A percentile compares a stretch with the other conserved stretches of the same genome.
Evolutionary conservation across 371 early-diverging fungal species (phyloP).

Genomic region (Mucor indicus): DNA sequence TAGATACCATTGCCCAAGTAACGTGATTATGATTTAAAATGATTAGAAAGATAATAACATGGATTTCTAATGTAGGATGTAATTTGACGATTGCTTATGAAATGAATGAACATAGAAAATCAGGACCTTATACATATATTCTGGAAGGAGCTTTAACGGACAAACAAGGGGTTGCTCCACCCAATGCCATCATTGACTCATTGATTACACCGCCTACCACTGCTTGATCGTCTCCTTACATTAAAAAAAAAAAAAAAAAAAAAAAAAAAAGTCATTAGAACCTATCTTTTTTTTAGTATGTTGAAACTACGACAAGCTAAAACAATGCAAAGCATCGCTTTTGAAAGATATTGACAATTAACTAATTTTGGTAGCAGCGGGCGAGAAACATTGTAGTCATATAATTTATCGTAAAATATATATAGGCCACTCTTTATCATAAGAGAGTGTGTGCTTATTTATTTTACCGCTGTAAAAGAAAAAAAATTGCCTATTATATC

Average conservation of each 20-base stretch:
- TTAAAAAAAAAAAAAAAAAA: not conserved
- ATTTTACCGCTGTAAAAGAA: slow-evolving; percentile 2
- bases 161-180: slow-evolving; percentile 53
- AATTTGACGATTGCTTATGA: slow-evolving; percentile 59
- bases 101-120: slow-evolving; percentile 52
- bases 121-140: slow-evolving; percentile 59
- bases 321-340: no score
- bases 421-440: no score
- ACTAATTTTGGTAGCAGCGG: no score
- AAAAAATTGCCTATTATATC: slow-evolving; percentile 5
- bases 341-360: no score
- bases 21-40: not conserved
- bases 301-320: no score
- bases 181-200: slow-evolving; percentile 36
- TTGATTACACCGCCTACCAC: slow-evolving; percentile 4
- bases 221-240: no score
- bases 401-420: no score
- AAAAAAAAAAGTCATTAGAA: not conserved
- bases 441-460: not conserved
- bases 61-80: slow-evolving; percentile 35
- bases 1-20: slow-evolving; percentile 60
- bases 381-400: no score
- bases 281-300: no score
- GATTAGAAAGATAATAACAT: not conserved
- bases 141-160: slow-evolving; percentile 61